Evolutionary conservation across 257 asterid species (phyloP).

Genomic region (Gynochthodes officinalis): DNA sequence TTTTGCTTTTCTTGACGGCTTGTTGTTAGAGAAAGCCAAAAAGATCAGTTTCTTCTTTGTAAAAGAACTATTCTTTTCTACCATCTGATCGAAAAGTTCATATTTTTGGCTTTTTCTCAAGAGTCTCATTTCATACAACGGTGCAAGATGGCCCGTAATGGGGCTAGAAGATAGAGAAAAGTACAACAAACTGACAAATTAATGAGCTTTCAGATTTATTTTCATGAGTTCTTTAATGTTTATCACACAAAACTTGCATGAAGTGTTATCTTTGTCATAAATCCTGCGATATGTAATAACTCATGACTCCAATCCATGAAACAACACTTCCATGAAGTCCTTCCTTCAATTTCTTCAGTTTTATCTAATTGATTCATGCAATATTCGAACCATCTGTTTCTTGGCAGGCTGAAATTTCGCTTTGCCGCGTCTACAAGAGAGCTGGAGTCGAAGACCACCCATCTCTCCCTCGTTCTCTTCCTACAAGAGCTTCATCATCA

Average conservation of each 20-base stretch:
- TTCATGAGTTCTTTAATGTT: constrained; percentile 10
- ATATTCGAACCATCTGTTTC: background rate
- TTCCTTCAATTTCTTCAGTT: background rate
- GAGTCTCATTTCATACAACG: constrained; percentile 5
- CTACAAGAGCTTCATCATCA: constrained; percentile 40
- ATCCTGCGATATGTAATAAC: background rate
- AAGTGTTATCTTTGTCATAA: constrained; percentile 3
- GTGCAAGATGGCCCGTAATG: constrained; percentile 17
- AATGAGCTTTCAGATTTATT: constrained; percentile 11
- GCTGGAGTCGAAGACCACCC: constrained; percentile 93
- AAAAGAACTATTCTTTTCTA: background rate
- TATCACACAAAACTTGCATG: constrained; percentile 18
- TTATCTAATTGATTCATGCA: background rate
- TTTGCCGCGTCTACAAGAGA: constrained; percentile 89
- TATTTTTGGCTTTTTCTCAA: constrained; percentile 2
- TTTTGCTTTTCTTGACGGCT: background rate
- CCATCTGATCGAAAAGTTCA: background rate
- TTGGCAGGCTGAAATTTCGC: constrained; percentile 83
- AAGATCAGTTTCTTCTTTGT: background rate
- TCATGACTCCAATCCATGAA: constrained; percentile 11
- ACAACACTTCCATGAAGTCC: background rate
- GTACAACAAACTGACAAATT: constrained; percentile 16
- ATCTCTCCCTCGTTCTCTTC: constrained; percentile 64
- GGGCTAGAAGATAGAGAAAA: constrained; percentile 1
- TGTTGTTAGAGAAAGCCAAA: background rate